Conservation (phyloP, 805 yeast genomes). For the Saturnispora zaruensis region DNA sequence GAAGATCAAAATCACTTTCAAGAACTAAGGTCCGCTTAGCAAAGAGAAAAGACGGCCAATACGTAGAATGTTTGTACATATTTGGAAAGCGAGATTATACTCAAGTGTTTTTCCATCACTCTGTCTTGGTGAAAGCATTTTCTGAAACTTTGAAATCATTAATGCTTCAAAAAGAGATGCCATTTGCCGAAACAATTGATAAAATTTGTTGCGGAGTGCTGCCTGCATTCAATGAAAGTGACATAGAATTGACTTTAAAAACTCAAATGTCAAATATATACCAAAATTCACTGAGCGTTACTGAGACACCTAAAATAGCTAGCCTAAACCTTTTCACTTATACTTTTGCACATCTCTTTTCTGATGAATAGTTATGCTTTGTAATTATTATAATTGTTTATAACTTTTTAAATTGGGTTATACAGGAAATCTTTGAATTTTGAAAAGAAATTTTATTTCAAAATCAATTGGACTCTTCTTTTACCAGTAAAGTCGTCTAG, state of each 20-base stretch:
- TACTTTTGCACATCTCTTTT: slow-evolving; percentile 3
- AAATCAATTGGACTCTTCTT: slow-evolving; percentile 74
- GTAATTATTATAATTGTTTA: neutral
- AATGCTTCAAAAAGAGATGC: neutral
- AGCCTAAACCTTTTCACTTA: slow-evolving; percentile 1
- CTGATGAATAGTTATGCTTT: neutral
- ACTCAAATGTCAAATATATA: slow-evolving; percentile 2
- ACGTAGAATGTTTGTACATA: neutral
- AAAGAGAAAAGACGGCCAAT: neutral
- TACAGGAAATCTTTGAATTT: neutral
- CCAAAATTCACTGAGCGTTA: neutral
- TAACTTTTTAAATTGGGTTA: neutral
- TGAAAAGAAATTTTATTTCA: slow-evolving; percentile 31
- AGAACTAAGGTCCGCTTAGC: neutral
- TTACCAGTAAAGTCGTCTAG: slow-evolving; percentile 85
- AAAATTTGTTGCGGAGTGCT: neutral
- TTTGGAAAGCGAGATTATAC: slow-evolving; percentile 4
- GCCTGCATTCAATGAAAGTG: neutral
- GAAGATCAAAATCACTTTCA: slow-evolving; percentile 3
- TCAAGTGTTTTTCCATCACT: slow-evolving; percentile 1
- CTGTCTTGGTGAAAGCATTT: neutral
- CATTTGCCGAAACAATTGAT: neutral
- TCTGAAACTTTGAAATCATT: slow-evolving; percentile 1
- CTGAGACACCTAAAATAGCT: slow-evolving; percentile 2
- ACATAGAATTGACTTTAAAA: neutral